Evolutionary conservation across 768 basidiomycete species (phyloP), one percentile per base, ranked within the genome.

Genomic region (Leucocoprinus sp.): DNA sequence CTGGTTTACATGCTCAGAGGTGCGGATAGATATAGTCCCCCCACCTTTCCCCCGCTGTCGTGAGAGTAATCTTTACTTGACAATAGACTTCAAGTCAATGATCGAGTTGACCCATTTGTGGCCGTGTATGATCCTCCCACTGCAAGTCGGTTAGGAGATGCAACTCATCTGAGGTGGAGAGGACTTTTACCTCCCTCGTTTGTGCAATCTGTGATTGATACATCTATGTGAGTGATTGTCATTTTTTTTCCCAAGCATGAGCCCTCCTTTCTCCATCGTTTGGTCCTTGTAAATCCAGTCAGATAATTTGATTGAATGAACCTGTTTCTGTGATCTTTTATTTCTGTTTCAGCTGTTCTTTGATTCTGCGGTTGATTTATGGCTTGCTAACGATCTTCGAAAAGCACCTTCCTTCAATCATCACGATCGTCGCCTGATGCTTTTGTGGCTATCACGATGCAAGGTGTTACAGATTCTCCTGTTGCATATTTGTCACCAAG

Each of bases 61-160:
- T n/a, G n/a, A 33, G 3, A 3, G 18, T 45, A 8, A 19, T 26
- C 35, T 8, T 26, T 14, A 36, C n/a, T 37, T n/a, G 37, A n/a
- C n/a, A n/a, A n/a, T n/a, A 88, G 85, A 54, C 57, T 88, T 4
- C 58, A 65, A 28, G 75, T 67, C 3, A 77, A 77, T 52, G 84
- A 86, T 52, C 71, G 76, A 37, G 75, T 78, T 21, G 80, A 85
- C 51, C 78, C 84, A 8, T 87, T 76, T 49, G 69, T 86, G 8
- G 77, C 82, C 1, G 64, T 84, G 8, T 88, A 86, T 57, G 71
- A 75, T 17, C 61, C 70, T 2, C 82, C 82, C 0, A 45, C 60
- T 2, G 68, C 73, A 0, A 68, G 64, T 3, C 51, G 52, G 18
- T 53, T 76, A 14, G 78, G 71, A 2, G 63, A 66, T 22, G 55